These are phyloP conservation scores for Thermomyces lanuginosus DNA, from an alignment of 2,329 filamentous ascomycete species.

Conservation along the genomic window DNA sequence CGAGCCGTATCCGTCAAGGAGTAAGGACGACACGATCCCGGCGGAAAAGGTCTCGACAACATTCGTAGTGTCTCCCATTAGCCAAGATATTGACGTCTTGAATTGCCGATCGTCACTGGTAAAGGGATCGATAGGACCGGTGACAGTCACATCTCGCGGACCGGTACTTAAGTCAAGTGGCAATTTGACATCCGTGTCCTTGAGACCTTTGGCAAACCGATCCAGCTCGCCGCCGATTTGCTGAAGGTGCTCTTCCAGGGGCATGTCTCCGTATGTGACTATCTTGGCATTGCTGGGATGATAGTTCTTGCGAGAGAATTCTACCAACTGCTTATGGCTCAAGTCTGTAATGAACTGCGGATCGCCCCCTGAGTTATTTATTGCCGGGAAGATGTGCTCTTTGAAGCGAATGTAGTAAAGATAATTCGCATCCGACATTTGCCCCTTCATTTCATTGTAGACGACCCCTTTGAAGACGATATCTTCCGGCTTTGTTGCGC, in stretches of 20 bases:
- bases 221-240: conserved; percentile 61
- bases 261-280: conserved; percentile 89
- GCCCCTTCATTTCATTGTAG: conserved; percentile 99
- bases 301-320: conserved; percentile 85
- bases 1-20: conserved; percentile 91
- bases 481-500: conserved; percentile 43
- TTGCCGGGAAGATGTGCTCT: conserved; percentile 80
- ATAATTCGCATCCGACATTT: conserved; percentile 95
- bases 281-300: conserved; percentile 96
- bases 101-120: conserved; percentile 73
- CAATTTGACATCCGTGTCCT: conserved; percentile 56
- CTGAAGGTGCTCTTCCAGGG: conserved; percentile 60
- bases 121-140: conserved; percentile 73
- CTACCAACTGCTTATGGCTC: conserved; percentile 73
- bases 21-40: conserved; percentile 60
- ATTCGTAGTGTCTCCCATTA: conserved; percentile 67
- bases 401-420: conserved; percentile 92
- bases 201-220: conserved; percentile 52
- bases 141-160: conserved; percentile 51
- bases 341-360: conserved; percentile 92
- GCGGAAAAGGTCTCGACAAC: conserved; percentile 79
- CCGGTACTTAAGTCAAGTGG: conserved; percentile 56
- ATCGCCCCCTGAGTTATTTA: conserved; percentile 94
- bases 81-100: conserved; percentile 89
- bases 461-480: conserved; percentile 90